Evolutionary conservation across 768 basidiomycete genomes (phyloP), one percentile per base, ranked within the genome.

Genomic region (Boletellus ananiceps): DNA sequence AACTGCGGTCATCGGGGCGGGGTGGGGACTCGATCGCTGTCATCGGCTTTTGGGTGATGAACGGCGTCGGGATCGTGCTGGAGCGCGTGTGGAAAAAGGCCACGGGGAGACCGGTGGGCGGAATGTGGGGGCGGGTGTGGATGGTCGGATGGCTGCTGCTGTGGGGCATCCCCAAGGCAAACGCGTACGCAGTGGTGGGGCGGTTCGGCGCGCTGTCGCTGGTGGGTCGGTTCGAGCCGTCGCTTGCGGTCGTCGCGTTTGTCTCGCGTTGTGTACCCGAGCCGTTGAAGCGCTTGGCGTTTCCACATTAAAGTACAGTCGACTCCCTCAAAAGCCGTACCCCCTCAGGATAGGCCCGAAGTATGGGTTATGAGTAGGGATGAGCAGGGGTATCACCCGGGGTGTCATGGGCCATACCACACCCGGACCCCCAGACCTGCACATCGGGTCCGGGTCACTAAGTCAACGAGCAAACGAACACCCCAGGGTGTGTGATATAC

Each of bases 11-110:
- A 0, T 71, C 80, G 69, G 79, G 75, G 1, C 67, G 64, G 0
- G 77, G 79, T 12, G 68, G 72, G 0, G 77, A 79, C 21, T 70
- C 76, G n/a, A 3, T 25, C 4, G 48, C 54, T 18, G 61, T 77
- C 14, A 63, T 69, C 0, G 76, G 75, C 0, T 83, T 79, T 54
- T 86, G 84, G 64, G 40, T 80, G 42, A 64, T 80, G 62, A 79
- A 74, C 56, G 82, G 77, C n/a, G 57, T 81, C 0, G 82, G 81
- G 4, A 59, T 79, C 15, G 51, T 77, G 6, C 29, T 80, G 33
- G 84, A 86, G 61, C 63, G 68, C 4, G 50, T 61, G 5, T 84
- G 73, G 74, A 73, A 66, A 54, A 51, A 51, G 3, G 35, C 61
- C 3, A 77, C 73, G 2, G 77, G 79, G 8, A 55, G 56, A 33